Base-by-base conservation (phyloP, 2,329 filamentous ascomycete genomes). In the Aspergillus jensenii region DNA sequence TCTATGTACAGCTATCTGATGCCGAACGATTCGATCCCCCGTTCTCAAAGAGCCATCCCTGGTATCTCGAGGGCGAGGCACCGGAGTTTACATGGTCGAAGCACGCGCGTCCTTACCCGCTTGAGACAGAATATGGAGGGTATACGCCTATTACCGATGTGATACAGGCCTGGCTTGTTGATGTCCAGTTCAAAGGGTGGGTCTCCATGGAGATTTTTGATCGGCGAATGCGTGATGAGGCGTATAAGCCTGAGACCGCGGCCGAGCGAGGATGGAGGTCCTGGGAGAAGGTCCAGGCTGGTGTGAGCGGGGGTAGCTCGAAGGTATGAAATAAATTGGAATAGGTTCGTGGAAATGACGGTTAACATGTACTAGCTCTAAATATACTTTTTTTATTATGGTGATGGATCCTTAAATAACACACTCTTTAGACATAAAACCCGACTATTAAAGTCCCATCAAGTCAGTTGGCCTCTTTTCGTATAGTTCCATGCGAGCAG, bases 1-100 rank as follows among this genome's bases (percentile, higher is more conserved):
- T 72, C 59, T 76, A 71, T 46, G 52, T 76, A 9, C 74, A 75
- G 54, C 56, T 76, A 2, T 74, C 71, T 2, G 74, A 76, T 55
- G 73, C 64, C 1, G 73, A 75, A 46, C 60, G 57, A 5, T 71
- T 74, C 31, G 61, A 71, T 39, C 67, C 68, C 11, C 69, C 71
- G 0, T 70, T 71, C 43, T 69, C 70, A 8, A 55, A 60, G 11
- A 54, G 50, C 6, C 70, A 74, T 56, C 67, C 70, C 3, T 71
- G 70, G 64, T 71, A 68, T 54, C 3, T 66, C 11, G 60, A 67
- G 15, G 63, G 68, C 4, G 68, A 71, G 50, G 68, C 67, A 3
- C 57, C 65, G 21, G 59, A 71, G 39, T 68, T 71, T 55, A 70
- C 65, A 7, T 70, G 68, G 68, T 69, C 67, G 1, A 69, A 64